phyloP scores from a whole-genome alignment of 208 protist species.

The Leishmania aethiopica region DNA sequence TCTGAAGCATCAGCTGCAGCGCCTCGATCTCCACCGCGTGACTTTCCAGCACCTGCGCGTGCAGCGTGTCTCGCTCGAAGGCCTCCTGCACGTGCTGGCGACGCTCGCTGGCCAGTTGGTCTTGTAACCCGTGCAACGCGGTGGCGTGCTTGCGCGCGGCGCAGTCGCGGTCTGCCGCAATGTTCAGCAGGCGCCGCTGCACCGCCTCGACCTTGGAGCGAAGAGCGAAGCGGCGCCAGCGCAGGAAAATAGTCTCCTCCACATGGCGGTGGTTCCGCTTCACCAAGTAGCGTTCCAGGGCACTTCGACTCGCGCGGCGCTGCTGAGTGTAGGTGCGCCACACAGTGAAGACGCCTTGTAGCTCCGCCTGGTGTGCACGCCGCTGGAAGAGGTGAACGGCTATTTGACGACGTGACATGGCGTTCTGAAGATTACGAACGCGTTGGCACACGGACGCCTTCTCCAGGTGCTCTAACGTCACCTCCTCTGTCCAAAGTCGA shows the following conservation, averaged over 20 bases:
- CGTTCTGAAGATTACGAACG: conserved; percentile 42
- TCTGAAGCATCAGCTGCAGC: conserved; percentile 52
- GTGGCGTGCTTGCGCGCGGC: conserved; percentile 14
- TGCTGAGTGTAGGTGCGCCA: conserved; percentile 53
- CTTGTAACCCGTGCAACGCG: conserved; percentile 18
- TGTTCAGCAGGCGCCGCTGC: conserved; percentile 33
- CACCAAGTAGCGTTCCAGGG: conserved; percentile 38
- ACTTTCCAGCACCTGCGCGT: conserved; percentile 69
- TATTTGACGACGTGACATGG: conserved; percentile 47
- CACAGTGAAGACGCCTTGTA: conserved; percentile 44
- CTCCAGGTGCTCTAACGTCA: conserved; percentile 37
- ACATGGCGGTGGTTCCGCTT: conserved; percentile 35
- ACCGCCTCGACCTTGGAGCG: conserved; percentile 43
- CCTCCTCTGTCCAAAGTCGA: conserved; percentile 70
- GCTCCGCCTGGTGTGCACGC: conserved; percentile 34
- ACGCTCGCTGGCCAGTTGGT: conserved; percentile 26
- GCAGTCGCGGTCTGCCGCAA: conserved; percentile 19
- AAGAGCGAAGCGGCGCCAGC: conserved; percentile 69
- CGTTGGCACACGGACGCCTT: conserved; percentile 38
- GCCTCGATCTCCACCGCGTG: conserved; percentile 55
- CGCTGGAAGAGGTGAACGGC: conserved; percentile 56
- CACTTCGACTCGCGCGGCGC: conserved; percentile 31
- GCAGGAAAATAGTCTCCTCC: conserved; percentile 64
- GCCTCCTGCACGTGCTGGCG: conserved; percentile 17
- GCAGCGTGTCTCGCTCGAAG: conserved; percentile 48